Percentiles rank a stretch among this genome's conserved stretches.
Evolutionary conservation across 768 basidiomycete species (phyloP).

Genomic region (Serendipita sp.): DNA sequence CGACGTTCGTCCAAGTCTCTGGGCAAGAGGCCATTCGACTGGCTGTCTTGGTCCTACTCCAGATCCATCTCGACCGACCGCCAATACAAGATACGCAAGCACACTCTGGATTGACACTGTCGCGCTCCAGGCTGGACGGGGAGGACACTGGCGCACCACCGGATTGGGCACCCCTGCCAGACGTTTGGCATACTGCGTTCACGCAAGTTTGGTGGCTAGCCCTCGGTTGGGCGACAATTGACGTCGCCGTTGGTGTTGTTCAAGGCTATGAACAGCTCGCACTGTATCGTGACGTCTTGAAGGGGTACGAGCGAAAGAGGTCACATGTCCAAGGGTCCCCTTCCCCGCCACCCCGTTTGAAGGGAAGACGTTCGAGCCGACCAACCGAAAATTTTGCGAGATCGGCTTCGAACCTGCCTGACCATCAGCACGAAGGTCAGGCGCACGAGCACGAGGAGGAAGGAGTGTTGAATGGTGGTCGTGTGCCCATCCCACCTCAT

Average conservation of each 20-base stretch:
- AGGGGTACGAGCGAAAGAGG: constrained; percentile 26
- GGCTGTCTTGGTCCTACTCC: constrained; percentile 35
- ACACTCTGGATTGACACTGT: neutral
- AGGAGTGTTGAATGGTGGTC: no score
- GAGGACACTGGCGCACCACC: constrained; percentile 11
- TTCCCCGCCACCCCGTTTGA: neutral
- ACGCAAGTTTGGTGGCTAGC: constrained; percentile 60
- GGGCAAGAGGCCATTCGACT: constrained; percentile 40
- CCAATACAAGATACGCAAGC: neutral
- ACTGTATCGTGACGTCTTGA: constrained; percentile 54
- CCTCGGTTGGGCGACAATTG: constrained; percentile 57
- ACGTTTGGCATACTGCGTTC: constrained; percentile 38
- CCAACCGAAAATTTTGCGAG: neutral
- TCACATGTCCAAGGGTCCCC: neutral
- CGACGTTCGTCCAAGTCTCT: constrained; percentile 31
- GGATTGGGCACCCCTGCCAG: constrained; percentile 30
- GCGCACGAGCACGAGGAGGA: neutral
- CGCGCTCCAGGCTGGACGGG: neutral
- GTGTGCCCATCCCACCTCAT: no score
- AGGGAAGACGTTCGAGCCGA: neutral
- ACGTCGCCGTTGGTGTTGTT: constrained; percentile 43
- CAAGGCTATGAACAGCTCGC: constrained; percentile 57
- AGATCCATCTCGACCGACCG: constrained; percentile 21
- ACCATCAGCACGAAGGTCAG: neutral
- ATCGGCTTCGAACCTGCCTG: neutral